A percentile compares a stretch with the other conserved stretches of the same genome.
Conservation (phyloP, 106 monocot genomes). For the Allium fistulosum region DNA sequence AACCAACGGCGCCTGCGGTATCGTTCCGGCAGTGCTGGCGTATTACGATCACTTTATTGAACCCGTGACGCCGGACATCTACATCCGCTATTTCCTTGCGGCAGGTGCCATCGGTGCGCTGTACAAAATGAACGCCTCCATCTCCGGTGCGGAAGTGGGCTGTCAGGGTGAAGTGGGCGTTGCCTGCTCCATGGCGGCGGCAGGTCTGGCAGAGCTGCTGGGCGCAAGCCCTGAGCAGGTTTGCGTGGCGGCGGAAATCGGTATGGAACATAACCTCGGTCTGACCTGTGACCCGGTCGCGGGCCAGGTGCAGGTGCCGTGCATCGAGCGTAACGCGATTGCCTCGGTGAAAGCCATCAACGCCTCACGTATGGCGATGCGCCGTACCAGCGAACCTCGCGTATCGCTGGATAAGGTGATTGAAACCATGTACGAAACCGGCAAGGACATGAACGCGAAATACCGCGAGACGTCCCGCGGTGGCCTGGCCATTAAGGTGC, state of each 20-base stretch:
- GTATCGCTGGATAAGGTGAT: not conserved
- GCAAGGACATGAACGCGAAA: not conserved
- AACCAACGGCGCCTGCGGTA: not conserved
- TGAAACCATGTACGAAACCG: not conserved
- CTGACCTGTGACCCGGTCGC: conserved; percentile 8
- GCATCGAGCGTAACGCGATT: too few relatives aligned
- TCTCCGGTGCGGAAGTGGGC: too few relatives aligned
- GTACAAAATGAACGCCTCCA: not conserved
- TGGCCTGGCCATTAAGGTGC: conserved; percentile 3
- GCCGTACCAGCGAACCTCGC: not conserved
- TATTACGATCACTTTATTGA: not conserved
- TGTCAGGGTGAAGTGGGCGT: not conserved
- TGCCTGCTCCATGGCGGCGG: not conserved
- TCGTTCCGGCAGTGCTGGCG: conserved; percentile 1
- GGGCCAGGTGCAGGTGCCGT: conserved; percentile 7
- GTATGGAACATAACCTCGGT: conserved; percentile 3
- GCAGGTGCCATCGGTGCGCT: not conserved
- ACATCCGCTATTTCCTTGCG: not conserved
- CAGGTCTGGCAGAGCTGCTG: not conserved
- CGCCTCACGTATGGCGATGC: not conserved
- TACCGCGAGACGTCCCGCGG: not conserved
- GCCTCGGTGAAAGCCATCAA: conserved; percentile 1
- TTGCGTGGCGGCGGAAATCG: not conserved
- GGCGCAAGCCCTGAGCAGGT: not conserved
- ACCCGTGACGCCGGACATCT: not conserved